Conservation (phyloP, 2,329 filamentous ascomycete species). For the Aspergillus sp. region DNA sequence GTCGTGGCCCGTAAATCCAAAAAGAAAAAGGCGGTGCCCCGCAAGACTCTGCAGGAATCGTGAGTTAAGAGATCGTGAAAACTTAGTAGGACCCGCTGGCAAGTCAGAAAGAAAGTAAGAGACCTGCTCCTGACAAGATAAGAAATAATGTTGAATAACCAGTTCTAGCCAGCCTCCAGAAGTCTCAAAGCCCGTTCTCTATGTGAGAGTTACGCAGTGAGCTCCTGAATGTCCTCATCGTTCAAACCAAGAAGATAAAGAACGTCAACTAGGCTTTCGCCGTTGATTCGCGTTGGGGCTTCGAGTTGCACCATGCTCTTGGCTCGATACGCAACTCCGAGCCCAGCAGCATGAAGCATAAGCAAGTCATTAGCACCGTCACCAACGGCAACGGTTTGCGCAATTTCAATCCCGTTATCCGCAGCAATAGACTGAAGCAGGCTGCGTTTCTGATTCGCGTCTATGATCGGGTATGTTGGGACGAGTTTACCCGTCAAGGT, state of each 20-base stretch:
- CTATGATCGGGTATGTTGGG: slow-evolving; percentile 55
- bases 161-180: not conserved
- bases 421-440: slow-evolving; percentile 56
- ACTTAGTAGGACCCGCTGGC: not conserved
- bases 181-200: not conserved
- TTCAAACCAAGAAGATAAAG: slow-evolving; percentile 58
- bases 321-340: slow-evolving; percentile 64
- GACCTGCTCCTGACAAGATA: not conserved
- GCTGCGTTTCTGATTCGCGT: slow-evolving; percentile 58
- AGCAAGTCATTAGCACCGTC: slow-evolving; percentile 66
- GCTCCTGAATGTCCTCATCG: slow-evolving; percentile 49
- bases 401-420: slow-evolving; percentile 53
- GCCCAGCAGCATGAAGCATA: slow-evolving; percentile 62
- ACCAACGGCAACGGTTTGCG: slow-evolving; percentile 59
- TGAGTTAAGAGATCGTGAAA: not conserved
- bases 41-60: not conserved
- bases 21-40: not conserved
- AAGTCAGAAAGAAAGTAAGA: not conserved
- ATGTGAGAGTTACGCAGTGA: slow-evolving; percentile 27
- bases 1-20: not conserved
- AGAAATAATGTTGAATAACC: not conserved
- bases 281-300: slow-evolving; percentile 61
- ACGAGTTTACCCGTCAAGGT: slow-evolving; percentile 60
- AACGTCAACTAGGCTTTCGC: slow-evolving; percentile 57
- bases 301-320: slow-evolving; percentile 64